Evolutionary conservation across 345 rosid genomes (phyloP), one percentile per base, ranked within the genome.

Genomic region (Pseudoturritis turrita): DNA sequence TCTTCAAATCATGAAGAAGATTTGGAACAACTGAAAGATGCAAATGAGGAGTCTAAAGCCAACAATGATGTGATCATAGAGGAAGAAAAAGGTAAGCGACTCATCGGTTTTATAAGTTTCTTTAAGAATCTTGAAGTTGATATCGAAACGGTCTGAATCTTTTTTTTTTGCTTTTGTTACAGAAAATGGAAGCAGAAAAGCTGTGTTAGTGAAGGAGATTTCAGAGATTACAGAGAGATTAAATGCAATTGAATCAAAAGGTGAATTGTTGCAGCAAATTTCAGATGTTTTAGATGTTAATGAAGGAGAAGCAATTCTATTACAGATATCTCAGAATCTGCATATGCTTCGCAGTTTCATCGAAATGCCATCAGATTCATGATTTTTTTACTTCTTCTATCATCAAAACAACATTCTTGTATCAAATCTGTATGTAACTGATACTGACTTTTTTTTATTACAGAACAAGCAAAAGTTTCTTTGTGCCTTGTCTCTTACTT

Each of bases 261-360:
- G 43, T 66, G 84, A 63, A 56, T 63, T 81, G 49, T 70, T 76
- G 56, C 75, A 74, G 36, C 73, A 54, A 61, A 68, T 63, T 64
- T 46, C 71, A 70, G 52, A 54, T 33, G 66, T 71, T 4, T 62
- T 70, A 55, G 72, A 62, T 68, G 81, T 73, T 45, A 65, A 81
- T 43, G 81, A 73, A 56, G 71, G 79, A 45, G 77, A 62, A 60
- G 78, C 79, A 78, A 79, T 78, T 51, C 73, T 79, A 61, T 68
- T 79, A 25, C 82, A 82, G 54, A 78, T 79, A 47, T 75, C 81
- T 46, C 83, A 79, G 22, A 76, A 81, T 82, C 80, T 80, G 33
- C 80, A 81, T 36, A 75, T 78, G 79, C 81, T 87, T 78, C 79
- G 79, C 56, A 77, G 79, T 59, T 72, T 73, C 49, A 53, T 82